Conservation (phyloP, 2,329 filamentous ascomycete genomes). For the Aureobasidium sp. region DNA sequence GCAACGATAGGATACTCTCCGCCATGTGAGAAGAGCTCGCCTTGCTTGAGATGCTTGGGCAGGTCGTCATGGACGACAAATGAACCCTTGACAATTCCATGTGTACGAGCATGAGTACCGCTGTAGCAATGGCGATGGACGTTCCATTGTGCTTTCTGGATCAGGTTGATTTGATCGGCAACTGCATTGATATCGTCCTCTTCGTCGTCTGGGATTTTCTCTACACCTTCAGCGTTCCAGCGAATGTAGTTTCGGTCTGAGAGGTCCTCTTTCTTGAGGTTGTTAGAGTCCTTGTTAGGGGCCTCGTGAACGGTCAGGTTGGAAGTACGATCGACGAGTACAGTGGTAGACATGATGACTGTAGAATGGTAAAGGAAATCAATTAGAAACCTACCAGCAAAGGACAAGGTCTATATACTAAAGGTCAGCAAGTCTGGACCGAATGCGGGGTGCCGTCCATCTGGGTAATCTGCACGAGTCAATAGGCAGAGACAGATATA, state of each 20-base stretch:
- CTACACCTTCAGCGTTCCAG: conserved; percentile 34
- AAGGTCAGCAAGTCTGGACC: neutral
- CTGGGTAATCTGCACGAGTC: neutral
- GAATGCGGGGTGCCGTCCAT: neutral
- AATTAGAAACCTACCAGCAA: neutral
- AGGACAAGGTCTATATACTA: neutral
- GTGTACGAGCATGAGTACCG: conserved; percentile 39
- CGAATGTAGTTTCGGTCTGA: conserved; percentile 29
- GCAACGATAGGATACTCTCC: conserved; percentile 27
- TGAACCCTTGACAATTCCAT: conserved; percentile 41
- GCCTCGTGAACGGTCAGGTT: conserved; percentile 14
- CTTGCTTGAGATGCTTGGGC: conserved; percentile 36
- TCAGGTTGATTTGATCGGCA: conserved; percentile 38
- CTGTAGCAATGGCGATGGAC: conserved; percentile 30
- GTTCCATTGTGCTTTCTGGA: conserved; percentile 38
- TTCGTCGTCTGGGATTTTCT: conserved; percentile 32
- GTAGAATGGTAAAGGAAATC: neutral
- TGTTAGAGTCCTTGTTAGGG: neutral
- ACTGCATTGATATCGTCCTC: conserved; percentile 37
- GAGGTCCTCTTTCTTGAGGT: conserved; percentile 9
- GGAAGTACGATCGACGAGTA: conserved; percentile 11
- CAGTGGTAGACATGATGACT: neutral
- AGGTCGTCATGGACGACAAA: conserved; percentile 35
- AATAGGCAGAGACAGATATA: neutral
- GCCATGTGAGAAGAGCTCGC: conserved; percentile 28